These are phyloP conservation scores for Lepidium aucheri DNA, from an alignment of 345 rosid genomes.

Conservation along the genomic window DNA sequence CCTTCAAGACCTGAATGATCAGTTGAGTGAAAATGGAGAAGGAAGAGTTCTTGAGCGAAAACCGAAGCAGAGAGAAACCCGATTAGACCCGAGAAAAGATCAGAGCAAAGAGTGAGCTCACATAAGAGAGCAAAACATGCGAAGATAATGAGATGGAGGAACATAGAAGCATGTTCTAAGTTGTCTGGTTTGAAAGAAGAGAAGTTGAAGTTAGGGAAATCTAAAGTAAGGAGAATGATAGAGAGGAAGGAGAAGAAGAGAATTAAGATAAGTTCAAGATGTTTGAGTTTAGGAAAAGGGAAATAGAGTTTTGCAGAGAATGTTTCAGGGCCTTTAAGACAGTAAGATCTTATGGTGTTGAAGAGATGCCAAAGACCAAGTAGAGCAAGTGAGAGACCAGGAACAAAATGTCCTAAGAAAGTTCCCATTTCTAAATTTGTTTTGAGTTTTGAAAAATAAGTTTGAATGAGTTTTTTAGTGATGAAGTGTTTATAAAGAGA, in stretches of 20 bases:
- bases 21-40: constrained; percentile 80
- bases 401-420: constrained; percentile 62
- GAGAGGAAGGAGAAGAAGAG: constrained; percentile 51
- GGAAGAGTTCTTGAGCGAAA: constrained; percentile 74
- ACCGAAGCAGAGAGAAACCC: constrained; percentile 62
- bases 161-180: constrained; percentile 83
- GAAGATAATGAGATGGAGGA: constrained; percentile 70
- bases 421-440: constrained; percentile 44
- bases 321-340: constrained; percentile 42
- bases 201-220: constrained; percentile 45
- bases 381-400: constrained; percentile 56
- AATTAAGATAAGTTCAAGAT: constrained; percentile 51
- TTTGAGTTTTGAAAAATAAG: not conserved
- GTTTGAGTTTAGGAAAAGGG: constrained; percentile 45
- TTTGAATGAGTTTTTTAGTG: not conserved
- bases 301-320: constrained; percentile 51
- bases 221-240: constrained; percentile 47
- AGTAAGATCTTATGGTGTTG: constrained; percentile 53
- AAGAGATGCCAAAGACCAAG: constrained; percentile 82
- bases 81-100: constrained; percentile 38
- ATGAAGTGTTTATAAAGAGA: not conserved
- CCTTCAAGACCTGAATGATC: constrained; percentile 87
- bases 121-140: constrained; percentile 57
- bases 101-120: constrained; percentile 40
- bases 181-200: constrained; percentile 46